Conservation (phyloP, 2,329 filamentous ascomycete species). For the Xylariaceae sp. region DNA sequence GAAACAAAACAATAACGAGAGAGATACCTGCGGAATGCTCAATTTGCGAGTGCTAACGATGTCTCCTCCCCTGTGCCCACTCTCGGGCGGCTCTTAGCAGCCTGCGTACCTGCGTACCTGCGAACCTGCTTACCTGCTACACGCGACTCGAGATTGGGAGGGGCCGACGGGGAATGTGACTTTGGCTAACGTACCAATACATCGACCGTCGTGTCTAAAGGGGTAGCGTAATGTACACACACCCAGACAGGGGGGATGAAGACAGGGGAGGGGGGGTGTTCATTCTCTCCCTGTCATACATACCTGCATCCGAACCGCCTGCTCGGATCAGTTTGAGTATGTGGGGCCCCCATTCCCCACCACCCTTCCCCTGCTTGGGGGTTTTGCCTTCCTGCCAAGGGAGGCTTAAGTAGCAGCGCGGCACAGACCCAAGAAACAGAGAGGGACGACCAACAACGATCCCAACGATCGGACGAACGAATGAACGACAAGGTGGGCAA, state of each 20-base stretch:
- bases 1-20: slow-evolving; percentile 23
- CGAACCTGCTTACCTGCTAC: background rate
- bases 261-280: slow-evolving; percentile 1
- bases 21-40: slow-evolving; percentile 29
- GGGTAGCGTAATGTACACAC: slow-evolving; percentile 23
- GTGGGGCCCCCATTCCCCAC: background rate
- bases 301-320: slow-evolving; percentile 14
- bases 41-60: slow-evolving; percentile 24
- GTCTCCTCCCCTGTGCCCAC: slow-evolving; percentile 13
- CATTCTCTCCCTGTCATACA: slow-evolving; percentile 18
- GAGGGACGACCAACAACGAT: too few species aligned
- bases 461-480: too few species aligned
- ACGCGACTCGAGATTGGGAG: background rate
- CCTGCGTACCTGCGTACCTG: too few species aligned
- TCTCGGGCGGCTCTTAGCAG: background rate
- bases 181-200: slow-evolving; percentile 29
- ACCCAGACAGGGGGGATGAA: slow-evolving; percentile 10
- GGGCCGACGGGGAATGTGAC: slow-evolving; percentile 27
- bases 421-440: too few species aligned
- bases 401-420: slow-evolving; percentile 16
- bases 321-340: slow-evolving; percentile 16
- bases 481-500: too few species aligned
- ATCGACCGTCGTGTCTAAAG: slow-evolving; percentile 24
- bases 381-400: slow-evolving; percentile 17
- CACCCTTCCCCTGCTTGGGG: background rate